These are phyloP conservation scores for Trichaptum fuscoviolaceum DNA, from an alignment of 768 basidiomycete species.

Conservation along the genomic window DNA sequence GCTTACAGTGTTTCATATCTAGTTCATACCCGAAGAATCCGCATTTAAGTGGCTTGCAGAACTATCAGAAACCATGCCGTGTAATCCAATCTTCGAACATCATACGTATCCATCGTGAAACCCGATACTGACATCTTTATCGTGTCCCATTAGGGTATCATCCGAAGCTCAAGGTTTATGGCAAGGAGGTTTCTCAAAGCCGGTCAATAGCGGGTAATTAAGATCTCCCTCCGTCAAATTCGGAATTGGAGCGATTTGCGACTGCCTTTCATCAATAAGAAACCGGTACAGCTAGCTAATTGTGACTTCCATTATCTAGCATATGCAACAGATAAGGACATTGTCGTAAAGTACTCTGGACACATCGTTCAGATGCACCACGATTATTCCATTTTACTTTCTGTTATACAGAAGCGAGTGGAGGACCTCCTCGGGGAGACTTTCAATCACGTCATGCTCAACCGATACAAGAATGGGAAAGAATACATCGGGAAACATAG, in stretches of 20 bases:
- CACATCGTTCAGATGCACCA: constrained; percentile 29
- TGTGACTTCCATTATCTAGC: constrained; percentile 15
- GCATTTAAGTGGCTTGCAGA: constrained; percentile 28
- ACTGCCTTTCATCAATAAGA: not conserved
- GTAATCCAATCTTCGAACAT: constrained; percentile 14
- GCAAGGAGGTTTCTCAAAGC: constrained; percentile 31
- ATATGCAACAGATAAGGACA: constrained; percentile 26
- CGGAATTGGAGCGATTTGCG: not conserved
- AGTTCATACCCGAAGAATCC: constrained; percentile 23
- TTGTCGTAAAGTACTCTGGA: constrained; percentile 31
- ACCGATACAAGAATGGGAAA: constrained; percentile 32
- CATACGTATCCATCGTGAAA: not conserved
- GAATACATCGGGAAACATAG: constrained; percentile 26
- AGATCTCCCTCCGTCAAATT: not conserved
- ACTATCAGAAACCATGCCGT: constrained; percentile 27
- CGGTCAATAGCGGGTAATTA: constrained; percentile 29
- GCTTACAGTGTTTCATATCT: not conserved
- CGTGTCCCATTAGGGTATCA: constrained; percentile 28
- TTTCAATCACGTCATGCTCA: constrained; percentile 40
- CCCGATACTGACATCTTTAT: not conserved
- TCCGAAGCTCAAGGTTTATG: constrained; percentile 36
- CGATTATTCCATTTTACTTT: constrained; percentile 27
- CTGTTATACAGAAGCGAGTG: constrained; percentile 25
- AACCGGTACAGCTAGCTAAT: not conserved
- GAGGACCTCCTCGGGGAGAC: constrained; percentile 24